Base-by-base conservation (phyloP, 2,329 filamentous ascomycete genomes). In the Aspergillus arachidicola region DNA sequence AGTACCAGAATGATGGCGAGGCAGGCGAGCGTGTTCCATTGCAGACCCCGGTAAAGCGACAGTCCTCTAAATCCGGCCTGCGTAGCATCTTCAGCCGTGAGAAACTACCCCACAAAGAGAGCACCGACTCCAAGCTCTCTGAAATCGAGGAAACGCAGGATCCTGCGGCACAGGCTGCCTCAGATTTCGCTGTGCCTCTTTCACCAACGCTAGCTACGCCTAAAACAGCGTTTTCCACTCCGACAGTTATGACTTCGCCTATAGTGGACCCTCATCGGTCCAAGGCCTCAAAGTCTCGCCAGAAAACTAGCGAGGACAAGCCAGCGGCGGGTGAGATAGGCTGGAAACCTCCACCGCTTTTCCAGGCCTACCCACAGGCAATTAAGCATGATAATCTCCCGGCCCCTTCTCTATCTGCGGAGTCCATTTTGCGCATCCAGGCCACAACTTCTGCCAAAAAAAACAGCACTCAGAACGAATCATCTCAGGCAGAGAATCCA, bases 291-390 rank as follows among this genome's bases (percentile, higher is more conserved):
- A 71, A 70, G 9, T 46, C 65, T 41, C 70, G 71, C n/a, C 58
- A 67, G 11, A 69, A 61, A 57, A 61, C 68, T 2, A 56, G 57
- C 6, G 76, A 74, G 12, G 64, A 71, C 32, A 70, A 74, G 45
- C 56, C 66, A 1, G 48, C 66, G 2, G 66, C 67, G 11, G 66
- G 68, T 59, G 69, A 75, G 70, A 62, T 72, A 70, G 69, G 69
- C 14, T 92, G 89, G 89, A 85, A 87, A 61, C 86, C 89, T 19
- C 91, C 92, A 7, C 91, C 93, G 2, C 80, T 97, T 14, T 96
- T 94, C 75, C 91, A 96, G 75, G 93, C 92, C 14, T 96, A 93
- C 74, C 90, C 92, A 0, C 93, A 96, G 76, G 88, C 92, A 3
- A 85, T 92, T 68, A 93, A 91, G 72, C 87, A 95, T 75, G 88